These are phyloP conservation scores for Coprinopsis cinerea DNA, from an alignment of 768 basidiomycete genomes.

Conservation along the genomic window DNA sequence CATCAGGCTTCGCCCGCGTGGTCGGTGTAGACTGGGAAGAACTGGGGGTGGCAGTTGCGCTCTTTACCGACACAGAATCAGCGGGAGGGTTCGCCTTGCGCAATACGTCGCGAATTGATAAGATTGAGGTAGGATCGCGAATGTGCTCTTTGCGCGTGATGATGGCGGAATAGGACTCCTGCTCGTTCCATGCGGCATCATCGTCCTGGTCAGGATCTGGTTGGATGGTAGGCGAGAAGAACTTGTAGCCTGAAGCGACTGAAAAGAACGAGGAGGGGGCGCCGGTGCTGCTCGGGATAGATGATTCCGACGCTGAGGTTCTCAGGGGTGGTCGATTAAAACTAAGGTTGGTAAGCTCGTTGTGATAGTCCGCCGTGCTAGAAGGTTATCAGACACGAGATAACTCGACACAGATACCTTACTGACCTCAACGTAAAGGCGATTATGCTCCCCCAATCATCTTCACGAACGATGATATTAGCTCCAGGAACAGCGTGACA, in stretches of 20 bases:
- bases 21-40: not conserved
- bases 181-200: conserved; percentile 52
- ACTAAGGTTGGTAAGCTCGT: conserved; percentile 38
- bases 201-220: conserved; percentile 60
- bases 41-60: conserved; percentile 10
- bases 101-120: conserved; percentile 58
- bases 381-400: conserved; percentile 5
- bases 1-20: conserved; percentile 49
- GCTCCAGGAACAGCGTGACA: conserved; percentile 64
- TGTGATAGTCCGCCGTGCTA: conserved; percentile 58
- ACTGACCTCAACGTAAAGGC: conserved; percentile 66
- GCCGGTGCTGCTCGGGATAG: conserved; percentile 19
- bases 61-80: conserved; percentile 19
- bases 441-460: conserved; percentile 76
- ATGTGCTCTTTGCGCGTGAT: conserved; percentile 61
- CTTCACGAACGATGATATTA: conserved; percentile 60
- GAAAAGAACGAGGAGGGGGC: conserved; percentile 44
- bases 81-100: conserved; percentile 41
- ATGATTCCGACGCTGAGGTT: conserved; percentile 18
- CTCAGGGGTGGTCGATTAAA: conserved; percentile 20
- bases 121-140: conserved; percentile 49
- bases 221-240: conserved; percentile 38
- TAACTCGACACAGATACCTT: not conserved
- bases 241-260: conserved; percentile 40
- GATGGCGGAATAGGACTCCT: conserved; percentile 54